Conservation (phyloP, 805 yeast species). For the Sugiyamaella chiloensis region DNA sequence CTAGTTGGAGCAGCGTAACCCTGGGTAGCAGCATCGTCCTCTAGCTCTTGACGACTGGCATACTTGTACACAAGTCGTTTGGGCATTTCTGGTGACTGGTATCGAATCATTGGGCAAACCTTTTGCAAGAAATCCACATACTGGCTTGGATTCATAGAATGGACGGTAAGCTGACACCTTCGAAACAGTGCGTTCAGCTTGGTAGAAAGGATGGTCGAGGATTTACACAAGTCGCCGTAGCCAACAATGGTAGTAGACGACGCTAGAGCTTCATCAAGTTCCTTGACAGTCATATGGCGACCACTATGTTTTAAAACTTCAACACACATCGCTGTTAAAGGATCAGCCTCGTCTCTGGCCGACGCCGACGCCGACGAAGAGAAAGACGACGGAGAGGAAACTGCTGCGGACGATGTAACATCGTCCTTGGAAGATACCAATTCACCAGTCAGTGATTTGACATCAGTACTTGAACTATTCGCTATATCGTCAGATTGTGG, state of each 20-base stretch:
- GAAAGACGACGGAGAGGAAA: too few relatives aligned
- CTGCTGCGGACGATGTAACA: too few relatives aligned
- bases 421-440: too few relatives aligned
- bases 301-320: conserved; percentile 21
- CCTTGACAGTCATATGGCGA: conserved; percentile 31
- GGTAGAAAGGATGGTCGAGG: conserved; percentile 34
- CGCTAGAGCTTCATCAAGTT: conserved; percentile 23
- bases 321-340: conserved; percentile 27
- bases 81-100: conserved; percentile 28
- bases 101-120: conserved; percentile 29
- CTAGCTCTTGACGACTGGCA: conserved; percentile 14
- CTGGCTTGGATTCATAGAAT: conserved; percentile 10
- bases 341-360: conserved; percentile 11
- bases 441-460: too few relatives aligned
- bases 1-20: background rate
- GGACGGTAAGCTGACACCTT: conserved; percentile 24
- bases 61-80: conserved; percentile 30
- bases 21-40: background rate
- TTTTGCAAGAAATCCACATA: background rate
- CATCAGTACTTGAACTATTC: too few relatives aligned
- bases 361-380: too few relatives aligned
- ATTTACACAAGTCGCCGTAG: conserved; percentile 24
- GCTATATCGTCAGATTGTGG: too few relatives aligned
- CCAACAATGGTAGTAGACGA: conserved; percentile 13
- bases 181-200: conserved; percentile 33